A percentile compares a stretch with the other conserved stretches of the same genome.
phyloP scores from a whole-genome alignment of 805 yeast species.

The Tetrapisispora fleetii region DNA sequence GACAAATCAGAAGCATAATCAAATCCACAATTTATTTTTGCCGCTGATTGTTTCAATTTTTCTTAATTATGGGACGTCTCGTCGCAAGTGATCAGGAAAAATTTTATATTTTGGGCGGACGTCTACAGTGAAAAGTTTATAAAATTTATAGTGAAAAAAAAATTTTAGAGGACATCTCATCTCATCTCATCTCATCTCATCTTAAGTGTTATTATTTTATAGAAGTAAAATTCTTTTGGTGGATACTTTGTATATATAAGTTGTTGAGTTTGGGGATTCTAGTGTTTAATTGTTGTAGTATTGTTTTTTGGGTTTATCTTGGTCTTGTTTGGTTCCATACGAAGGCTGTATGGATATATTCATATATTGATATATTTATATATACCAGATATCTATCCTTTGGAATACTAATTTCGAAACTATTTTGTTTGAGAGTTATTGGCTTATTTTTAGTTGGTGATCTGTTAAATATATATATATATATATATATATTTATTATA shows the following conservation, averaged over 20 bases:
- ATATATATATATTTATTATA: no score
- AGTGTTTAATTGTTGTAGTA: no score
- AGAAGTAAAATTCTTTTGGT: not conserved
- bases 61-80: not conserved
- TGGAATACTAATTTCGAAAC: not conserved
- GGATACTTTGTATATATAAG: not conserved
- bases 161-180: slow-evolving; percentile 7
- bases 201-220: slow-evolving; percentile 7
- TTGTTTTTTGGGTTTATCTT: not conserved
- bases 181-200: slow-evolving; percentile 19
- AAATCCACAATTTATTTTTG: no score
- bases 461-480: no score
- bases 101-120: not conserved
- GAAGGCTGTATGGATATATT: not conserved
- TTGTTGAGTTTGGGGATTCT: not conserved
- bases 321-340: not conserved
- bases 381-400: not conserved
- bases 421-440: not conserved
- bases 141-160: not conserved
- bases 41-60: no score
- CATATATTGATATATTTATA: no score
- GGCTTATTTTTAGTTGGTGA: no score
- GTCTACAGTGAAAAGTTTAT: not conserved
- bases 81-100: not conserved
- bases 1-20: no score